A percentile compares a stretch with the other conserved stretches of the same genome.
These are phyloP conservation scores for Centella asiatica DNA, from an alignment of 129 eudicot genomes.

Conservation along the genomic window DNA sequence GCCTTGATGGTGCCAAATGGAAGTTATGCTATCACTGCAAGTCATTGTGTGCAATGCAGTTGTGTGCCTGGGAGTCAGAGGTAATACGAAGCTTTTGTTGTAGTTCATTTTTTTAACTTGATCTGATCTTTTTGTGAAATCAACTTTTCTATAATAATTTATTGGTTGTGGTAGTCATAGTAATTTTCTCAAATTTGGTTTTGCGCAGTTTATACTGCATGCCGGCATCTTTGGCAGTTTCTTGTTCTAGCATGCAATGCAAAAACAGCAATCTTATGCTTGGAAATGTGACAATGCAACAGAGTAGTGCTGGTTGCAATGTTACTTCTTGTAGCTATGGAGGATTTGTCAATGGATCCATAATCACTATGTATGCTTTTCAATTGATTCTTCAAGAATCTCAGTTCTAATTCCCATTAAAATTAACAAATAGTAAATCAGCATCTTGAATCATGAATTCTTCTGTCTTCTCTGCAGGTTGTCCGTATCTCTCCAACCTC, in stretches of 20 bases:
- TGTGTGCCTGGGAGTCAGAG: slow-evolving; percentile 81
- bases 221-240: slow-evolving; percentile 91
- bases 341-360: slow-evolving; percentile 81
- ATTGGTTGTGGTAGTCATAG: too few species aligned
- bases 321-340: slow-evolving; percentile 88
- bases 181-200: neutral
- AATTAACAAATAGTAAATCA: neutral
- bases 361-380: slow-evolving; percentile 55
- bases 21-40: slow-evolving; percentile 86
- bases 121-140: neutral
- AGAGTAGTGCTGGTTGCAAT: slow-evolving; percentile 88
- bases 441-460: neutral
- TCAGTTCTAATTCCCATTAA: neutral
- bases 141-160: neutral
- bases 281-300: slow-evolving; percentile 78
- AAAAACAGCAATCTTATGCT: slow-evolving; percentile 83
- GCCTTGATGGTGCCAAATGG: slow-evolving; percentile 85
- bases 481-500: slow-evolving; percentile 84
- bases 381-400: neutral
- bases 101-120: neutral
- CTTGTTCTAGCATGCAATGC: slow-evolving; percentile 99
- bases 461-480: slow-evolving; percentile 41
- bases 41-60: slow-evolving; percentile 96
- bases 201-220: slow-evolving; percentile 75
- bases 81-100: slow-evolving; percentile 18